Base-by-base conservation (phyloP, 139 green algal genomes). In the Chlorella sp. region DNA sequence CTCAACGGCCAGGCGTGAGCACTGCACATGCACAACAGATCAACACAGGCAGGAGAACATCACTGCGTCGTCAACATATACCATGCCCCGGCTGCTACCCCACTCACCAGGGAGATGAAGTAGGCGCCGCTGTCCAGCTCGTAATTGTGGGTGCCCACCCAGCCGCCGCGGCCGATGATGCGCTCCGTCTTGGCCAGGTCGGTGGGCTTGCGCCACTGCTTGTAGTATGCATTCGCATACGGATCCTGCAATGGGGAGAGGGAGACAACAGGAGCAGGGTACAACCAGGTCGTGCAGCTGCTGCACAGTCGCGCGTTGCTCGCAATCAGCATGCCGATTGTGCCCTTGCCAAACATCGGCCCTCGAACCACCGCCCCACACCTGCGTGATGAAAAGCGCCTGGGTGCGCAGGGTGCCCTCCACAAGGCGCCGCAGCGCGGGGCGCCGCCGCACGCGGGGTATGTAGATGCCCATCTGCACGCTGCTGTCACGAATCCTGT, bases 141-240 rank as follows among this genome's bases (percentile, higher is more conserved):
- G 51, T 93, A 95, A 86, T 95, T 94, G 56, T 91, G 85, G 14
- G 87, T 91, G 44, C 82, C 91, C 40, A 93, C 83, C 86, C 89
- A 94, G 8, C 92, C 91, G 40, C 88, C 89, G 6, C 92, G 76
- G 1, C 90, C 88, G 16, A 84, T 26, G 19, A 40, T 41, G 28
- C 86, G 85, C n/a, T 93, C 91, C 8, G 6, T 36, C 32, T n/a
- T 41, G 64, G 6, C 6, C 32, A 20, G 13, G 64, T n/a, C 32
- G 19, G 32, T 22, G 16, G n/a, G 7, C 73, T 41, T 40, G 72
- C 85, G 81, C 86, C 90, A 94, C 16, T 84, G 8, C 0, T 77
- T 82, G 41, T 89, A 89, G 81, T 90, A 94, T 3, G 87, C 81
- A 46, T 94, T 94, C 24, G 91, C 91, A 67, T 89, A 94, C 0